These are phyloP conservation scores for Aureobasidium leucospermi DNA, from an alignment of 2,329 filamentous ascomycete genomes.

Conservation along the genomic window DNA sequence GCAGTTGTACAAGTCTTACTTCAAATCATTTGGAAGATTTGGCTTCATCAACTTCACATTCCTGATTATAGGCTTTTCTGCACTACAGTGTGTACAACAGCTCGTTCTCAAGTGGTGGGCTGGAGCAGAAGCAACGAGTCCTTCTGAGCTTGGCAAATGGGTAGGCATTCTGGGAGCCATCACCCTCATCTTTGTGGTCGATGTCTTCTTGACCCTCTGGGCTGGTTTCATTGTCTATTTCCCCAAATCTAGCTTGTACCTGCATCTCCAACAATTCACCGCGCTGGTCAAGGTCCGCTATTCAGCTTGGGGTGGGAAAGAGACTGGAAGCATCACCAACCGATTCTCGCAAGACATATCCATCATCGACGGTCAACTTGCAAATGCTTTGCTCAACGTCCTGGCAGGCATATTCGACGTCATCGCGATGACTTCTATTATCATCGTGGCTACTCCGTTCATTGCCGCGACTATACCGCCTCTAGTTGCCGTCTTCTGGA, in stretches of 20 bases:
- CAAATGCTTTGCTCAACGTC: constrained; percentile 12
- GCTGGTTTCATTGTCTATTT: constrained; percentile 12
- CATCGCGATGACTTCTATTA: constrained; percentile 8
- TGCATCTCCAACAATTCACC: constrained; percentile 15
- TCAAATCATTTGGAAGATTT: constrained; percentile 8
- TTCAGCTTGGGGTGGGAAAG: constrained; percentile 11
- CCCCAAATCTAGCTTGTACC: constrained; percentile 15
- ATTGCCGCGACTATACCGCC: constrained; percentile 34
- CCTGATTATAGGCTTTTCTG: not conserved
- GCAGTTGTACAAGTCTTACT: constrained; percentile 14
- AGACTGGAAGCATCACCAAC: constrained; percentile 25
- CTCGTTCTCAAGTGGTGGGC: constrained; percentile 17
- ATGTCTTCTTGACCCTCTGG: not conserved
- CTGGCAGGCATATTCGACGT: constrained; percentile 6
- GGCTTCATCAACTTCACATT: not conserved
- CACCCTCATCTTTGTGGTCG: not conserved
- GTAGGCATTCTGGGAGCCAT: constrained; percentile 10
- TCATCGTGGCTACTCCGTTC: constrained; percentile 33
- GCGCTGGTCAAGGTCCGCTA: constrained; percentile 15
- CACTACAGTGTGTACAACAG: constrained; percentile 5
- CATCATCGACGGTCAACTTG: constrained; percentile 39
- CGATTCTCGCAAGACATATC: constrained; percentile 42
- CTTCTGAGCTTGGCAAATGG: not conserved
- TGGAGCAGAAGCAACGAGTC: constrained; percentile 28
- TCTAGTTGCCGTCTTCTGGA: constrained; percentile 25